Conservation (phyloP, 495 filamentous ascomycete genomes). For the Tuber magnatum region DNA sequence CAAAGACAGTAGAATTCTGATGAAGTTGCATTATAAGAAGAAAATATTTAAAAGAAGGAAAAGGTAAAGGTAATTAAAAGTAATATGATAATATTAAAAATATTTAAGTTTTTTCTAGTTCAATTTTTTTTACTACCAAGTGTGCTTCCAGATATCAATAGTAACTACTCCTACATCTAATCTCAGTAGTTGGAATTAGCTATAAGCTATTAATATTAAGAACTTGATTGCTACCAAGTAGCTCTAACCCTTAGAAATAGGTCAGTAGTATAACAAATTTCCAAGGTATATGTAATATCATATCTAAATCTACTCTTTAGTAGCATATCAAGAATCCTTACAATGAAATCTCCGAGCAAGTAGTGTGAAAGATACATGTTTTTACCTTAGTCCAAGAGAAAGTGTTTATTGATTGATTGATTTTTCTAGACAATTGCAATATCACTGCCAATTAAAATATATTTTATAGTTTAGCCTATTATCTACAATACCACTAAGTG, state of each 20-base stretch:
- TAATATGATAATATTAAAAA: neutral
- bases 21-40: neutral
- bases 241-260: neutral
- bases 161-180: neutral
- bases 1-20: neutral
- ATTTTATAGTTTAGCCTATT: slow-evolving; percentile 2
- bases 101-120: neutral
- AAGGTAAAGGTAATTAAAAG: neutral
- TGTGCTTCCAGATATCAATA: neutral
- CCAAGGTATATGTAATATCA: slow-evolving; percentile 1
- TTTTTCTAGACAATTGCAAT: slow-evolving; percentile 14
- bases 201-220: slow-evolving; percentile 10
- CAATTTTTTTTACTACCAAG: neutral
- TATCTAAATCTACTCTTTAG: neutral
- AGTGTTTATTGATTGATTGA: slow-evolving; percentile 5
- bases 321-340: neutral
- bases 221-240: neutral
- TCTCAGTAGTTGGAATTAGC: neutral
- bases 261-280: slow-evolving; percentile 1
- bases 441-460: neutral
- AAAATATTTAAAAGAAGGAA: neutral
- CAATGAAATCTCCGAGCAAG: neutral
- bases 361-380: neutral
- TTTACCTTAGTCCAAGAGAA: neutral
- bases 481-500: neutral